Percentiles rank a stretch among this genome's conserved stretches.
Evolutionary conservation across 495 filamentous ascomycete genomes (phyloP).

Genomic region (Lasiosphaeria hispida): DNA sequence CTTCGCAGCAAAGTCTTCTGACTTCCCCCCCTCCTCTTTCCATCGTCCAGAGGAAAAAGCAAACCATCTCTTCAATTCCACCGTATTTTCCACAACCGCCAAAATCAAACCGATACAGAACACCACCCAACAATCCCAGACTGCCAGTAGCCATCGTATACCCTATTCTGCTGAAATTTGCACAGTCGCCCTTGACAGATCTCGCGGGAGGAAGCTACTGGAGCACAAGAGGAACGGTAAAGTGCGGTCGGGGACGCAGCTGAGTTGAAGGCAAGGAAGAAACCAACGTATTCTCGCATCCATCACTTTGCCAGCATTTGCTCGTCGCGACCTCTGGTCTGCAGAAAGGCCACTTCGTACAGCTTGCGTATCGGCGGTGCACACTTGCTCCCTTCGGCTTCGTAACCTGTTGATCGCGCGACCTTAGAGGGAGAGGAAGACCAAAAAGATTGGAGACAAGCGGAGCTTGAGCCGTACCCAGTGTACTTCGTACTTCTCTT

Average conservation of each 20-base stretch:
- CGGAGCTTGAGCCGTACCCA: conserved; percentile 14
- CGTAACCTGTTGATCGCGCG: conserved; percentile 25
- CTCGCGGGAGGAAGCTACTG: conserved; percentile 5
- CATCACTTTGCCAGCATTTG: neutral
- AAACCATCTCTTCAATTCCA: conserved; percentile 1
- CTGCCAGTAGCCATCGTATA: conserved; percentile 19
- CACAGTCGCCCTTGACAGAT: neutral
- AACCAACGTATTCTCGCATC: conserved; percentile 9
- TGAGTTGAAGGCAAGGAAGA: conserved; percentile 3
- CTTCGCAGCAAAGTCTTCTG: neutral
- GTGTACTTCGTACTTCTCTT: conserved; percentile 19
- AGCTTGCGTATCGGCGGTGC: conserved; percentile 11
- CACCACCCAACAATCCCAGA: conserved; percentile 14
- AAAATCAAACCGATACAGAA: conserved; percentile 3
- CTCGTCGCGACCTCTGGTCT: neutral
- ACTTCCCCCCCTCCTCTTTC: neutral
- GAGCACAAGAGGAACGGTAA: conserved; percentile 1
- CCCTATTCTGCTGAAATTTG: neutral
- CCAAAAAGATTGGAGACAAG: neutral
- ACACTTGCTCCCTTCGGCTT: conserved; percentile 16
- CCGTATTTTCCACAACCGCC: neutral
- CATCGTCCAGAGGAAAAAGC: conserved; percentile 3
- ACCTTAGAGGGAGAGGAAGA: conserved; percentile 10
- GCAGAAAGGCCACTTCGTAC: conserved; percentile 14
- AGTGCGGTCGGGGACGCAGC: neutral